Conservation (phyloP, 495 filamentous ascomycete species). For the Viridothelium virens region DNA sequence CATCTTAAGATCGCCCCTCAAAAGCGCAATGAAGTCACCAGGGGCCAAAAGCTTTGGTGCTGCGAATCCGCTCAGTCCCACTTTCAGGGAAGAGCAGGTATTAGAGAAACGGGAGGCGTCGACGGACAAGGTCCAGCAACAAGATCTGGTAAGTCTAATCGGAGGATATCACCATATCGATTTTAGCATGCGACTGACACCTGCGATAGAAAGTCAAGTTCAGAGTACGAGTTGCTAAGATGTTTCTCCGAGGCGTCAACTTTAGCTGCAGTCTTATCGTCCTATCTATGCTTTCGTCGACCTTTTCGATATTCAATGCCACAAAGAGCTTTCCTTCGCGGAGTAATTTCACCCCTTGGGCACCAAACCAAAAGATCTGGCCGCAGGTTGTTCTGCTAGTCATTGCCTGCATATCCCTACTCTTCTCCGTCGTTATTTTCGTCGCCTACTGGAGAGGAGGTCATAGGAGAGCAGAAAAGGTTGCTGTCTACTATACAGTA, state of each 20-base stretch:
- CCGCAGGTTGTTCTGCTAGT: constrained; percentile 75
- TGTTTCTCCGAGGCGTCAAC: constrained; percentile 85
- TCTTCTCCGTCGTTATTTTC: constrained; percentile 72
- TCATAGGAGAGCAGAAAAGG: constrained; percentile 81
- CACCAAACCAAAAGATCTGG: constrained; percentile 70
- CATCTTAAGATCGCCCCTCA: constrained; percentile 49
- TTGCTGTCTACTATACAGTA: constrained; percentile 84
- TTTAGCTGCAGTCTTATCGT: constrained; percentile 96
- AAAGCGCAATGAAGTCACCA: constrained; percentile 78
- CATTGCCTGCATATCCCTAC: constrained; percentile 71
- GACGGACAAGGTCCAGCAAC: constrained; percentile 73
- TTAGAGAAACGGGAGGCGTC: constrained; percentile 70
- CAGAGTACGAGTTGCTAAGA: constrained; percentile 87
- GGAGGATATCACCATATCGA: background rate
- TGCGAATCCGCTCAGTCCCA: constrained; percentile 68
- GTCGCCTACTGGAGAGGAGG: constrained; percentile 83
- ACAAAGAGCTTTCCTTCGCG: constrained; percentile 65
- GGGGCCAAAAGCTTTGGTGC: constrained; percentile 55
- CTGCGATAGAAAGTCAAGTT: constrained; percentile 73
- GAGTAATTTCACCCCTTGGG: constrained; percentile 78
- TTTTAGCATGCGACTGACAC: constrained; percentile 30
- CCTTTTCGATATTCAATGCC: constrained; percentile 81
- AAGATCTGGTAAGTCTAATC: constrained; percentile 64
- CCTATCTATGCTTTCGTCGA: constrained; percentile 73
- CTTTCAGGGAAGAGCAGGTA: constrained; percentile 75